These are phyloP conservation scores for Hyaloscypha finlandica DNA, from an alignment of 495 filamentous ascomycete genomes.

Conservation along the genomic window DNA sequence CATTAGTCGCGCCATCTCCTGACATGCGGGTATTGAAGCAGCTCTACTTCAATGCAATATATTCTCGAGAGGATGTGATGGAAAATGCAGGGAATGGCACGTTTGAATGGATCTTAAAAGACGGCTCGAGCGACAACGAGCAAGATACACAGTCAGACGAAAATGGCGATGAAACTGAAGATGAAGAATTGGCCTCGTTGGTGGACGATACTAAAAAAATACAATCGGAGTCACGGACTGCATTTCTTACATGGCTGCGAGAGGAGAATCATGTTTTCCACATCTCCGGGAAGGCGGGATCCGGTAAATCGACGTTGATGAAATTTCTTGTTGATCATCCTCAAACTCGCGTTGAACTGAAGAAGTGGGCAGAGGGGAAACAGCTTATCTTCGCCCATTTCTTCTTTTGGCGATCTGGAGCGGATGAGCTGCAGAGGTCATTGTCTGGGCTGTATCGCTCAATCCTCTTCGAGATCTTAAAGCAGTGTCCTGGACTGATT, in stretches of 20 bases:
- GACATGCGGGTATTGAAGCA: neutral
- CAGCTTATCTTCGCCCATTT: conserved; percentile 31
- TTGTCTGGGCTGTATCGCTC: conserved; percentile 43
- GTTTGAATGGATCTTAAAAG: neutral
- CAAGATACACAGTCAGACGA: too few relatives aligned
- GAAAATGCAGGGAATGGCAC: neutral
- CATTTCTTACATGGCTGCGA: neutral
- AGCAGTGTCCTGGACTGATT: conserved; percentile 17
- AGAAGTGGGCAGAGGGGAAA: conserved; percentile 26
- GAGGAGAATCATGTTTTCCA: neutral
- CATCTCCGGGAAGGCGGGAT: conserved; percentile 38
- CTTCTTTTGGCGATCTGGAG: conserved; percentile 49
- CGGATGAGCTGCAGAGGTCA: conserved; percentile 40
- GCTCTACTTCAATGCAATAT: neutral
- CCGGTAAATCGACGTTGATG: conserved; percentile 43
- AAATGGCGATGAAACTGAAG: too few relatives aligned
- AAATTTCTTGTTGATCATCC: conserved; percentile 33
- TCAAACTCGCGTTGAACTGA: conserved; percentile 10
- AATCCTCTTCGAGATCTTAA: conserved; percentile 42
- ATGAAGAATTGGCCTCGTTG: too few relatives aligned
- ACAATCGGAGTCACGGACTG: too few relatives aligned
- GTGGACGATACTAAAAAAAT: too few relatives aligned
- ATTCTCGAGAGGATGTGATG: neutral
- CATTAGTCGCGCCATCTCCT: neutral
- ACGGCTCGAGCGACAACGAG: neutral